These are phyloP conservation scores for Cornus suecica DNA, from an alignment of 148 eudicot genomes.

Conservation along the genomic window DNA sequence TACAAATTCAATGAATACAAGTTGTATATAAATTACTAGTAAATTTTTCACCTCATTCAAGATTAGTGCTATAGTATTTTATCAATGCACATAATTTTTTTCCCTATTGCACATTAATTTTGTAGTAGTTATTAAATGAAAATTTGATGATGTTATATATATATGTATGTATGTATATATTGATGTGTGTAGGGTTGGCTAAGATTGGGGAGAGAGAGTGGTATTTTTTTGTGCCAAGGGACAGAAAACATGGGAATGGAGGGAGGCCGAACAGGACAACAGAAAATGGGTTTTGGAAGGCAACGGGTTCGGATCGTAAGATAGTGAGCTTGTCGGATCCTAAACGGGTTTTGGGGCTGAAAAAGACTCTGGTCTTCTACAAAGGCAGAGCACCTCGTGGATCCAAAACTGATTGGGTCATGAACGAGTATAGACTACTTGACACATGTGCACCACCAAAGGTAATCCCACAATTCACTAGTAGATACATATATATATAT, in stretches of 20 bases:
- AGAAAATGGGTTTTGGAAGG: slow-evolving; percentile 83
- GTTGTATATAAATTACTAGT: no score
- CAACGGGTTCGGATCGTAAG: slow-evolving; percentile 85
- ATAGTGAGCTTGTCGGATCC: slow-evolving; percentile 48
- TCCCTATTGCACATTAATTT: no score
- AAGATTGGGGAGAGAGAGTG: slow-evolving; percentile 87
- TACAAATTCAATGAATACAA: no score
- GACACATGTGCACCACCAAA: slow-evolving; percentile 34
- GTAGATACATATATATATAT: no score
- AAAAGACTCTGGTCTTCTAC: slow-evolving; percentile 82
- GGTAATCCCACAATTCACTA: slow-evolving; percentile 26
- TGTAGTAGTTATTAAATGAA: no score
- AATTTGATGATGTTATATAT: no score
- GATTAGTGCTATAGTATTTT: no score
- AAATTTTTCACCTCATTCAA: no score
- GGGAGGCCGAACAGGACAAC: slow-evolving; percentile 93
- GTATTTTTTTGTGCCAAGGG: slow-evolving; percentile 90
- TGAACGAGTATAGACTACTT: slow-evolving; percentile 85
- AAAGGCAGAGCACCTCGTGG: slow-evolving; percentile 83
- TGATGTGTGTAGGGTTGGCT: slow-evolving; percentile 48
- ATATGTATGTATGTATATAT: not conserved
- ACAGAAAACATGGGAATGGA: slow-evolving; percentile 59
- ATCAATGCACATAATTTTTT: no score
- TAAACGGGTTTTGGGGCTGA: slow-evolving; percentile 56
- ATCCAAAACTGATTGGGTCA: slow-evolving; percentile 78